Evolutionary conservation across 306 rosid species (phyloP).

Genomic region (Quercus alba): DNA sequence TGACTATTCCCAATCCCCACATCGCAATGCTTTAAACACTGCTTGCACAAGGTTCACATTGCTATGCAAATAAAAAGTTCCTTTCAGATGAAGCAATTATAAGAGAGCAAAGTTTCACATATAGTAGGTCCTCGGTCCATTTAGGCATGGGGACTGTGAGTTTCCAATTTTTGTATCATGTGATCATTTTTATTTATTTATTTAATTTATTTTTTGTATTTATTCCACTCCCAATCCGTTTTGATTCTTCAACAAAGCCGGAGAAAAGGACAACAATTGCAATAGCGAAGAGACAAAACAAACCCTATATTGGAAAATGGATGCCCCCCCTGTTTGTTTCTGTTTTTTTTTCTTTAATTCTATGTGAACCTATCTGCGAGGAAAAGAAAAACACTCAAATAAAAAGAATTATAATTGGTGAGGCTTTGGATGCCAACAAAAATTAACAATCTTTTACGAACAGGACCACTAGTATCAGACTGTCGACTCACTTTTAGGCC

Average conservation of each 20-base stretch:
- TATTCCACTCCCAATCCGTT: background rate
- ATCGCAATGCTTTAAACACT: background rate
- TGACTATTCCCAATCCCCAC: background rate
- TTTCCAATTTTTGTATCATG: background rate
- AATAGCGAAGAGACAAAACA: background rate
- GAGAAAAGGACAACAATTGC: background rate
- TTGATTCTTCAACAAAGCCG: background rate
- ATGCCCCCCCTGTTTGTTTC: background rate
- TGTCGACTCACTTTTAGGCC: background rate
- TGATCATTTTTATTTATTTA: background rate
- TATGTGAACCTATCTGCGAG: background rate
- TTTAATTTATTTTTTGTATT: background rate
- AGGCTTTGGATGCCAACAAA: constrained; percentile 12
- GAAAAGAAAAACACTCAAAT: background rate
- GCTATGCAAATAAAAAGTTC: background rate
- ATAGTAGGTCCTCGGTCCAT: background rate
- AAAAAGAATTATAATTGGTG: background rate
- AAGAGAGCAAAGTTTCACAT: background rate
- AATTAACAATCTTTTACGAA: background rate
- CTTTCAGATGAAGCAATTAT: background rate
- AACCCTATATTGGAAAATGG: background rate
- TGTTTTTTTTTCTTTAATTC: background rate
- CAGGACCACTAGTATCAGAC: background rate
- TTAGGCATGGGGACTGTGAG: background rate
- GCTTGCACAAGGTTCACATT: background rate